Evolutionary conservation across 2,329 filamentous ascomycete genomes (phyloP), one percentile per base, ranked within the genome.

Genomic region (Colletotrichum sp.): DNA sequence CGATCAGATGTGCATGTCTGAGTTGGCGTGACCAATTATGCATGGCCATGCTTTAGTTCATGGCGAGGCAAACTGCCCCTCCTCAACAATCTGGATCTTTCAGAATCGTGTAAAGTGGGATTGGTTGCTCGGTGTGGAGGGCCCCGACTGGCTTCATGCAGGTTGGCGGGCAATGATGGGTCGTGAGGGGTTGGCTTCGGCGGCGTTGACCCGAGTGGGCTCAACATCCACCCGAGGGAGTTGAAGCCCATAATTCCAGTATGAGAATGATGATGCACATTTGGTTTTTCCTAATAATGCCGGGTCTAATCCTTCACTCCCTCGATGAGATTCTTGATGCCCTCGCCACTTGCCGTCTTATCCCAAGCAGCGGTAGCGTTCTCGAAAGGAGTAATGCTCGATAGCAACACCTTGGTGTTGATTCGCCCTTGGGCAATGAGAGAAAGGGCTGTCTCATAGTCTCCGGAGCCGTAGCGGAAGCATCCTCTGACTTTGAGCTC

Each of bases 251-350:
- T 21, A 13, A 3, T 21, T 4, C 3, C 10, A 13, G 43, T 52
- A 7, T 21, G n/a, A 52, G 10, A 52, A 52, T 52, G 43, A 3
- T 18, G 12, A 36, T 34, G 5, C 28, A n/a, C 5, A 34, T 10
- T 32, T 13, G 8, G 4, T 3, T 21, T 0, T 0, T 6, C 7
- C 6, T 18, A 60, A 0, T 10, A 3, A 36, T 4, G 12, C 26
- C 15, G 2, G 43, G 26, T 24, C 28, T 21, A 71, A 6, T 71
- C 68, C 30, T 32, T 24, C 34, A 77, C 67, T 5, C 71, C 78
- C 52, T 72, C 57, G 39, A 78, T 78, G 28, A 78, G 70, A 48
- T 79, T 79, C 69, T 79, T 79, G 26, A 79, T 72, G 13, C 78
- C 78, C 55, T 78, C 71, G 7, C 78, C 78, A 6, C 34, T 64